Evolutionary conservation across 495 filamentous ascomycete species (phyloP).

Genomic region (Xylaria bambusicola): DNA sequence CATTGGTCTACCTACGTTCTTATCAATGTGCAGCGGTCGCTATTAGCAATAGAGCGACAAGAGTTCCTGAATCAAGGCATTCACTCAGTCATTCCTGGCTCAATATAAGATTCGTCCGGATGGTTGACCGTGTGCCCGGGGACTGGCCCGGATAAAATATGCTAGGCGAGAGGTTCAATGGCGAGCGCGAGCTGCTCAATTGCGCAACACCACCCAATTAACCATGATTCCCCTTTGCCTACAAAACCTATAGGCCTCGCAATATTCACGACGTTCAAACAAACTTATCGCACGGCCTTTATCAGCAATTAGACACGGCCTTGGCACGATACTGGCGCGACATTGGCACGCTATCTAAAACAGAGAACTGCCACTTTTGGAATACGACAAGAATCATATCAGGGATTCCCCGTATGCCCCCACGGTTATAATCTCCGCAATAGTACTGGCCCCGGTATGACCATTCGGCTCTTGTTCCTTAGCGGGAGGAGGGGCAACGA

Average conservation of each 20-base stretch:
- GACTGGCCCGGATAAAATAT: slow-evolving; percentile 13
- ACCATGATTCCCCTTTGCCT: not conserved
- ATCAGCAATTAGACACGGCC: too few species aligned
- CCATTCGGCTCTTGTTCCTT: slow-evolving; percentile 7
- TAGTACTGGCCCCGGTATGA: slow-evolving; percentile 9
- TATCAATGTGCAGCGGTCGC: not conserved
- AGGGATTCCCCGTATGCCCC: slow-evolving; percentile 7
- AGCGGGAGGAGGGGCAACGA: not conserved
- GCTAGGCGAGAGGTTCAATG: slow-evolving; percentile 3
- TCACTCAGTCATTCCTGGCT: not conserved
- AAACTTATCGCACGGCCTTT: slow-evolving; percentile 5
- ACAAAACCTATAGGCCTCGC: slow-evolving; percentile 5
- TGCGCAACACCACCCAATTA: slow-evolving; percentile 9
- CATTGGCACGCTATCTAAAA: not conserved
- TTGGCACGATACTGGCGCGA: too few species aligned
- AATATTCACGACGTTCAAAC: slow-evolving; percentile 1
- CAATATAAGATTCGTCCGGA: not conserved
- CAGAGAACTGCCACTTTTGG: slow-evolving; percentile 12
- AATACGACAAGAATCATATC: not conserved
- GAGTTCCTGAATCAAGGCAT: not conserved
- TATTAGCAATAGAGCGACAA: not conserved
- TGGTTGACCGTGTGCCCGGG: not conserved
- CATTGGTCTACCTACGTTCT: too few species aligned
- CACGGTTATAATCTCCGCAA: slow-evolving; percentile 9
- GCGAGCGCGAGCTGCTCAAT: slow-evolving; percentile 4